These are phyloP conservation scores for Tetradesmus obliquus DNA, from an alignment of 139 green algal genomes.

Conservation along the genomic window DNA sequence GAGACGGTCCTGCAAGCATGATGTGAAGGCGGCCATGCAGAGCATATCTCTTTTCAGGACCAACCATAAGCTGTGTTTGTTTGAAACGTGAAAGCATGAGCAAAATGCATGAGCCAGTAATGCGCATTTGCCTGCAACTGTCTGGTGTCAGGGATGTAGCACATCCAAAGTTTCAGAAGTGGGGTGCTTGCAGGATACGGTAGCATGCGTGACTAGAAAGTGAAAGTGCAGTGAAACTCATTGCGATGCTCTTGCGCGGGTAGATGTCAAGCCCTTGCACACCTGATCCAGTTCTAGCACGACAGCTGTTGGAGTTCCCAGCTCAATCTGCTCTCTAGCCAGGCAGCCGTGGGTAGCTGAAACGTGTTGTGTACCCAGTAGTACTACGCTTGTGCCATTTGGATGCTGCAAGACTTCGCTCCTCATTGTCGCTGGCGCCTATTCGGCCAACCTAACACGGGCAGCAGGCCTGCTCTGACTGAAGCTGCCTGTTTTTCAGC, in stretches of 20 bases:
- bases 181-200: not conserved
- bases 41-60: not conserved
- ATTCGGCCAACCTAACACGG: not conserved
- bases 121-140: not conserved
- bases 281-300: constrained; percentile 30
- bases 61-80: no score
- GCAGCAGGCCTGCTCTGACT: not conserved
- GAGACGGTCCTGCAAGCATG: not conserved
- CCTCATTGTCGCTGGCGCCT: not conserved
- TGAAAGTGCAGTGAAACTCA: no score
- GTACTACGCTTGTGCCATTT: not conserved
- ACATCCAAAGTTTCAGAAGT: not conserved
- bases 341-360: not conserved
- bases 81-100: no score
- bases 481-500: not conserved
- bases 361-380: constrained; percentile 15
- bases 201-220: no score
- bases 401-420: not conserved
- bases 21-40: not conserved
- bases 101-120: not conserved
- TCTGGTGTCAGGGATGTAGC: not conserved
- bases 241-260: not conserved
- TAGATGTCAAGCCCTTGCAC: not conserved
- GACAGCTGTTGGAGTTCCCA: not conserved
- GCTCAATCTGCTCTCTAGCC: not conserved